A percentile compares a stretch with the other conserved stretches of the same genome.
These are phyloP conservation scores for Stellera chamaejasme DNA, from an alignment of 345 rosid species.

Conservation along the genomic window DNA sequence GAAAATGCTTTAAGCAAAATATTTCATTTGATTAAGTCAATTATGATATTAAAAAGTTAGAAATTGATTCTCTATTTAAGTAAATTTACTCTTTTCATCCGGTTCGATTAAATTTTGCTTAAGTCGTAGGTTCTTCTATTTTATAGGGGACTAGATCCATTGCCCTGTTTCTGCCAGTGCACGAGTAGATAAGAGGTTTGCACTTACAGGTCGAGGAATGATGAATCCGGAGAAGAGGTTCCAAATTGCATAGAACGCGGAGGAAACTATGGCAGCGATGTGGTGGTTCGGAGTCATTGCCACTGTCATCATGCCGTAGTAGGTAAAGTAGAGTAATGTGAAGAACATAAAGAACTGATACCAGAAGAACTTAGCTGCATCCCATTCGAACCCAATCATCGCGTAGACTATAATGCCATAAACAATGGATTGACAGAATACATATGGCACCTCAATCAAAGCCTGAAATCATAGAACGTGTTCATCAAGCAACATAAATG, in stretches of 20 bases:
- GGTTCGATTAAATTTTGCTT: too few species aligned
- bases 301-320: slow-evolving; percentile 59
- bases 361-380: slow-evolving; percentile 52
- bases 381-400: slow-evolving; percentile 60
- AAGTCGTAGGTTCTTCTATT: too few species aligned
- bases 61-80: too few species aligned
- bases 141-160: too few species aligned
- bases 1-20: too few species aligned
- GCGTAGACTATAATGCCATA: slow-evolving; percentile 39
- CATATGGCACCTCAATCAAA: slow-evolving; percentile 50
- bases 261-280: slow-evolving; percentile 38
- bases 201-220: slow-evolving; percentile 46
- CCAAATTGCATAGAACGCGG: slow-evolving; percentile 45
- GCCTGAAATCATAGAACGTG: slow-evolving; percentile 16
- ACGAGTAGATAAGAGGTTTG: too few species aligned
- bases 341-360: slow-evolving; percentile 47
- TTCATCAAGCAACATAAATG: too few species aligned
- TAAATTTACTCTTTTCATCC: too few species aligned
- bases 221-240: slow-evolving; percentile 51
- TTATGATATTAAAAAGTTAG: too few species aligned
- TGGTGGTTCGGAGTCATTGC: slow-evolving; percentile 56
- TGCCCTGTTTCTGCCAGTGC: too few species aligned
- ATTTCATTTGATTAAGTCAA: too few species aligned
- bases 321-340: slow-evolving; percentile 50
- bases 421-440: slow-evolving; percentile 32